Conservation (phyloP, 1,284 basidiomycete species). For the Microbotryum silenes-acaulis region DNA sequence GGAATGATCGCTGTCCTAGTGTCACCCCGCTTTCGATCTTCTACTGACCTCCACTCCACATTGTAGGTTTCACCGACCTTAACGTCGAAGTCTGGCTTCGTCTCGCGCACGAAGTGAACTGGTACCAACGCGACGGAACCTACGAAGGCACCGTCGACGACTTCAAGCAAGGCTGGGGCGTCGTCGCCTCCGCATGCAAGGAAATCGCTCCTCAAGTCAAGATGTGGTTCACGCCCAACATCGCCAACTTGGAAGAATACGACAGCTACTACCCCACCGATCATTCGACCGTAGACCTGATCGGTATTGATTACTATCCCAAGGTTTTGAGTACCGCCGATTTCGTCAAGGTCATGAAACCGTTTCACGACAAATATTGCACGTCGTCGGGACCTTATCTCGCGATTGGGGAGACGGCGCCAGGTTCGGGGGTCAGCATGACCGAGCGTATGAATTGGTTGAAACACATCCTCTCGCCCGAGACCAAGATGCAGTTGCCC, state of each 20-base stretch:
- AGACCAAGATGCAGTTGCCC: constrained; percentile 31
- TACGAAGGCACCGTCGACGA: constrained; percentile 35
- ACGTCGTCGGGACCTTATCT: constrained; percentile 21
- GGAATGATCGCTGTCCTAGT: no score
- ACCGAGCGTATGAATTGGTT: constrained; percentile 36
- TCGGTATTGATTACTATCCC: constrained; percentile 32
- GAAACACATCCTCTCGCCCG: constrained; percentile 33
- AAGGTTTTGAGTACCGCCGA: background rate
- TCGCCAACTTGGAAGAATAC: constrained; percentile 19
- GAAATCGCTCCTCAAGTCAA: constrained; percentile 39
- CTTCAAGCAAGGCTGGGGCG: constrained; percentile 41
- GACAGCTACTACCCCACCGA: constrained; percentile 36
- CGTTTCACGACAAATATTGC: constrained; percentile 40
- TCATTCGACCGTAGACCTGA: constrained; percentile 36
- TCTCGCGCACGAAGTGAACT: background rate
- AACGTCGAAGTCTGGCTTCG: constrained; percentile 41
- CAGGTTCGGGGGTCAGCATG: constrained; percentile 27
- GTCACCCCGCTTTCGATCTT: no score
- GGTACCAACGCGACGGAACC: constrained; percentile 28
- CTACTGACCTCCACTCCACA: no score
- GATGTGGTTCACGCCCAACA: no score
- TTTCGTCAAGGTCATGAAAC: constrained; percentile 37
- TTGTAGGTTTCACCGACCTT: constrained; percentile 37
- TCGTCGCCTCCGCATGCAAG: constrained; percentile 36
- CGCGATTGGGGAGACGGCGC: constrained; percentile 41